Evolutionary conservation across 116 monocot genomes (phyloP).

Genomic region (Trichopus zeylanicus): DNA sequence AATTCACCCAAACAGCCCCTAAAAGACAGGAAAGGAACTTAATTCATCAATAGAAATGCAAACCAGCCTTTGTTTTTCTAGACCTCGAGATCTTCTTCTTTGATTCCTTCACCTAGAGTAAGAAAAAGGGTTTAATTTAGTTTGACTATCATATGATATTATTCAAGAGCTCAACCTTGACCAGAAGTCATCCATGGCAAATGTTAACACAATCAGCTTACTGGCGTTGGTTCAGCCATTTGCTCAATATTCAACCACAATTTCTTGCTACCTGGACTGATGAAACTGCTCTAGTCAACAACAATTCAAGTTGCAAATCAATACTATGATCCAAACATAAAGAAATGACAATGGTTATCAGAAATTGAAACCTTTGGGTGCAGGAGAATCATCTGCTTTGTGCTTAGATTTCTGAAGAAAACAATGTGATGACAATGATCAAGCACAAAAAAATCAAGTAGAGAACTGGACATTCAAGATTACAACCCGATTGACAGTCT

Average conservation of each 20-base stretch:
- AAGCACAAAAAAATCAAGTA: background rate
- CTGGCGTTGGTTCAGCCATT: background rate
- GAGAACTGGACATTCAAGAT: no score
- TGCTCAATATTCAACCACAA: background rate
- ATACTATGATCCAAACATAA: no score
- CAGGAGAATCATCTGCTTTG: background rate
- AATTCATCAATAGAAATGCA: background rate
- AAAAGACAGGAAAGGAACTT: background rate
- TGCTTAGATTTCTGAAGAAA: constrained; percentile 8
- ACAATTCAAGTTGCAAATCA: background rate
- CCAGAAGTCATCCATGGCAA: background rate
- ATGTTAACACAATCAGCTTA: background rate
- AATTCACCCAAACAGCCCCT: no score
- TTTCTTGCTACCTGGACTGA: background rate
- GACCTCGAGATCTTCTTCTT: background rate
- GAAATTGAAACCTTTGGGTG: background rate
- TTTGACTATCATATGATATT: background rate
- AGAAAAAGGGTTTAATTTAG: background rate
- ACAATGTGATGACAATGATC: background rate
- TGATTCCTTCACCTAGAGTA: background rate
- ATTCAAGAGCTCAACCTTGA: background rate
- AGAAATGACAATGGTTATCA: background rate
- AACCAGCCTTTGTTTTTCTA: background rate
- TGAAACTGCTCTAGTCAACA: background rate
- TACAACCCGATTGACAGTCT: no score